These are phyloP conservation scores for Thelonectria olida DNA, from an alignment of 2,329 filamentous ascomycete species.

Conservation along the genomic window DNA sequence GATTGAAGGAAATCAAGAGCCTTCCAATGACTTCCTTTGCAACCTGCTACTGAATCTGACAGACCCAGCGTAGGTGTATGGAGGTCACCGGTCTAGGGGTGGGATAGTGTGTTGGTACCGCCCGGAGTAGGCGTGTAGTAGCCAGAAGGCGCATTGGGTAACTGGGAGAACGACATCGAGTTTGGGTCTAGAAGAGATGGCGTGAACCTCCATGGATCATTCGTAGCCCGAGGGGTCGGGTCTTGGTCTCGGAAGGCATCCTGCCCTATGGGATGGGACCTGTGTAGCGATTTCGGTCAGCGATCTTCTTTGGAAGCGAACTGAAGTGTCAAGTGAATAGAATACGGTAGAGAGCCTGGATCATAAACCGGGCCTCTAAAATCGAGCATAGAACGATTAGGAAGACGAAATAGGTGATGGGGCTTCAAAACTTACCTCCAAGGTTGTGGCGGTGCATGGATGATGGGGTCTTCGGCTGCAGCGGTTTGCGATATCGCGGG, in stretches of 20 bases:
- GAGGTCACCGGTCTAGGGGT: constrained; percentile 84
- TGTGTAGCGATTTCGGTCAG: constrained; percentile 30
- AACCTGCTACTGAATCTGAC: too few relatives aligned
- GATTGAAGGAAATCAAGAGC: too few relatives aligned
- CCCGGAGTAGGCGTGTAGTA: constrained; percentile 92
- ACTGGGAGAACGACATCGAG: constrained; percentile 80
- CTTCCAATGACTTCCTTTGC: too few relatives aligned
- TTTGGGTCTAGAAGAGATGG: constrained; percentile 89
- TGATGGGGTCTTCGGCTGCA: constrained; percentile 37
- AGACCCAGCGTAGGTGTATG: constrained; percentile 82
- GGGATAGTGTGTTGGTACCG: constrained; percentile 81
- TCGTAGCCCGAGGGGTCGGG: constrained; percentile 80
- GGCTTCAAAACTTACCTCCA: constrained; percentile 40
- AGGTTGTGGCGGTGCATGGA: constrained; percentile 33
- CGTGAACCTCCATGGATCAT: constrained; percentile 88
- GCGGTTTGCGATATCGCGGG: constrained; percentile 49
- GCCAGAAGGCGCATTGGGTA: constrained; percentile 80
- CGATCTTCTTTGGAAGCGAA: not conserved
- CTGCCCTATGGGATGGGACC: constrained; percentile 36
- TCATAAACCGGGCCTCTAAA: too few relatives aligned
- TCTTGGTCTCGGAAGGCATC: constrained; percentile 73
- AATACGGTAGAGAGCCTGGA: too few relatives aligned
- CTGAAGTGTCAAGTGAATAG: too few relatives aligned
- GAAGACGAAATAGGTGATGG: too few relatives aligned
- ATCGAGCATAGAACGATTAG: too few relatives aligned